Evolutionary conservation across 2,329 filamentous ascomycete species (phyloP).

Genomic region (Neofusicoccum sp.): DNA sequence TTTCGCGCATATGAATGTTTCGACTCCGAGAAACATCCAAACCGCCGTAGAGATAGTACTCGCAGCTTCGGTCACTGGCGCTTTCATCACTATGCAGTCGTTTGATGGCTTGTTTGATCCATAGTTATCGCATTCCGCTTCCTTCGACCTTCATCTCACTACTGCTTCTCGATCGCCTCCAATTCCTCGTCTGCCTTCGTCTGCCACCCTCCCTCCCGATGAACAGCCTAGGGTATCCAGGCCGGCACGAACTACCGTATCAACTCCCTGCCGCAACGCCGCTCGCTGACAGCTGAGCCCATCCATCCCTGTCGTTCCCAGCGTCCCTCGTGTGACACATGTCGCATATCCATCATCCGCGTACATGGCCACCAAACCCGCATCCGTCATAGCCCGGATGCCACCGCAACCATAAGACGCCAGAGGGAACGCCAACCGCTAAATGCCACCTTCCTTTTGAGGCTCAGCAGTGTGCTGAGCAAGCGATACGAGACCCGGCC

Average conservation of each 20-base stretch:
- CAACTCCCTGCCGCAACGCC: slow-evolving; percentile 8
- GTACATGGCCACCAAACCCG: not conserved
- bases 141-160: slow-evolving; percentile 1
- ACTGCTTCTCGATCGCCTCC: slow-evolving; percentile 4
- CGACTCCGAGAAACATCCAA: too few relatives aligned
- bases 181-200: not conserved
- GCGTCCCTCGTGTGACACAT: slow-evolving; percentile 4
- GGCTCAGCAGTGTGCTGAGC: slow-evolving; percentile 7
- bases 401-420: slow-evolving; percentile 16
- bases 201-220: not conserved
- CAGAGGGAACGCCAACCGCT: slow-evolving; percentile 39
- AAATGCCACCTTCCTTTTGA: slow-evolving; percentile 31
- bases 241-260: not conserved
- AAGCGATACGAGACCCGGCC: slow-evolving; percentile 26
- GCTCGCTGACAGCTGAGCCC: not conserved
- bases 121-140: slow-evolving; percentile 10
- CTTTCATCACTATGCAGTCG: not conserved
- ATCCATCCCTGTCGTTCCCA: slow-evolving; percentile 4
- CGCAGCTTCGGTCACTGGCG: too few relatives aligned
- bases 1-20: too few relatives aligned
- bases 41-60: too few relatives aligned
- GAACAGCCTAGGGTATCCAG: not conserved
- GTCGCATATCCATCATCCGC: slow-evolving; percentile 1
- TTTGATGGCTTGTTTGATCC: not conserved
- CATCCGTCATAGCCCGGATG: not conserved